A percentile compares a stretch with the other conserved stretches of the same genome.
phyloP scores from a whole-genome alignment of 805 yeast species.

The Komagataella populi region DNA sequence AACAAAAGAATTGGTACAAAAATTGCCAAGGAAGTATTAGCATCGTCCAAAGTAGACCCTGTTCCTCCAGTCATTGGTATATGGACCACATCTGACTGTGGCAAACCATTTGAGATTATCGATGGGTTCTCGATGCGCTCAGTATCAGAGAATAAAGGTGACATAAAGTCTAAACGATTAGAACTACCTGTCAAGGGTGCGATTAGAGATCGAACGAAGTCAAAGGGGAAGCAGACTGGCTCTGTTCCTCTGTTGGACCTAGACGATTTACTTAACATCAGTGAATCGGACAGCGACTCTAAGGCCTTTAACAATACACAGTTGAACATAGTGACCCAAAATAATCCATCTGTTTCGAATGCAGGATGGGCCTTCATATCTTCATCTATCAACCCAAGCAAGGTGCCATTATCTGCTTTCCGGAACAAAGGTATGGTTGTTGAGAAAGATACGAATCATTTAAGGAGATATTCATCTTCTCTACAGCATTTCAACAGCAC shows the following conservation, averaged over 20 bases:
- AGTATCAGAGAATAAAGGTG: constrained; percentile 21
- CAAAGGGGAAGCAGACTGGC: constrained; percentile 3
- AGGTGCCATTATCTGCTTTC: constrained; percentile 81
- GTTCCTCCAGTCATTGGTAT: constrained; percentile 90
- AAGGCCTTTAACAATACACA: not conserved
- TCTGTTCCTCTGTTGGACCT: constrained; percentile 20
- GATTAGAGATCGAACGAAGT: constrained; percentile 1
- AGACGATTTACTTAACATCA: constrained; percentile 79
- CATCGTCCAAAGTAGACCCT: constrained; percentile 72
- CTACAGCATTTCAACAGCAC: not conserved
- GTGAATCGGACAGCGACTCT: constrained; percentile 46
- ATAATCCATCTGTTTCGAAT: constrained; percentile 32
- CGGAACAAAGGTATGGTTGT: constrained; percentile 54
- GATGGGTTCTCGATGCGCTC: constrained; percentile 90
- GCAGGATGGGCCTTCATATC: constrained; percentile 3
- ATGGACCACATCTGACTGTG: constrained; percentile 65
- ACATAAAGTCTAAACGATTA: not conserved
- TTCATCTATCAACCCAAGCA: constrained; percentile 18
- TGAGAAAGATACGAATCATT: constrained; percentile 1
- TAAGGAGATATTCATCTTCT: constrained; percentile 3
- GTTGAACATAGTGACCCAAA: constrained; percentile 21
- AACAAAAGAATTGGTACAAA: constrained; percentile 55
- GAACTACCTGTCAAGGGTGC: not conserved
- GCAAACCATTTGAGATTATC: constrained; percentile 82
- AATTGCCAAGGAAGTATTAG: constrained; percentile 86